Conservation (phyloP, 2,329 filamentous ascomycete species). For the Xylariaceae sp. region DNA sequence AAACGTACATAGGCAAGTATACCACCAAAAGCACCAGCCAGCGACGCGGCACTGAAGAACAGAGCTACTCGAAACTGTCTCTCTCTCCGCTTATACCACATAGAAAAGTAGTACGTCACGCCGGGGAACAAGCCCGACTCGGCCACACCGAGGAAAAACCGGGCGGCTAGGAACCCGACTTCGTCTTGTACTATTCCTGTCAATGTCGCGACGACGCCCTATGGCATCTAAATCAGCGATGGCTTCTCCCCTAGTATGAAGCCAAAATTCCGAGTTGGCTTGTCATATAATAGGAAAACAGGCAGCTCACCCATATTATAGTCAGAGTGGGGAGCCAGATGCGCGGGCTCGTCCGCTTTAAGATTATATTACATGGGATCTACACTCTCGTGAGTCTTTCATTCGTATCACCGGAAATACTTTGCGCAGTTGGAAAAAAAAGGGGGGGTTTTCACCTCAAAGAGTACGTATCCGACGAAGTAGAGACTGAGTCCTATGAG, state of each 20-base stretch:
- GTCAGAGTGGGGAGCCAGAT: slow-evolving; percentile 55
- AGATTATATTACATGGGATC: slow-evolving; percentile 57
- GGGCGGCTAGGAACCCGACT: slow-evolving; percentile 46
- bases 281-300: background rate
- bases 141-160: slow-evolving; percentile 52
- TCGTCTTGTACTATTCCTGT: slow-evolving; percentile 46
- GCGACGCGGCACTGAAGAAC: slow-evolving; percentile 50
- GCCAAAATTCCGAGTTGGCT: background rate
- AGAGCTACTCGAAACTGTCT: slow-evolving; percentile 50
- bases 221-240: background rate
- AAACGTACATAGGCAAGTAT: slow-evolving; percentile 47
- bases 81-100: slow-evolving; percentile 52
- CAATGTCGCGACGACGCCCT: slow-evolving; percentile 47
- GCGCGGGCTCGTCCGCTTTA: slow-evolving; percentile 54
- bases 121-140: slow-evolving; percentile 50
- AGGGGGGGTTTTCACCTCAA: slow-evolving; percentile 38
- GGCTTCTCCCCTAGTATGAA: background rate
- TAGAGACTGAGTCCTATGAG: slow-evolving; percentile 61
- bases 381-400: slow-evolving; percentile 21
- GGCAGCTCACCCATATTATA: slow-evolving; percentile 38
- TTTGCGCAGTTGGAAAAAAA: background rate
- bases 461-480: slow-evolving; percentile 56
- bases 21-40: slow-evolving; percentile 53
- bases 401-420: background rate
- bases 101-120: slow-evolving; percentile 34